Evolutionary conservation across 2,329 filamentous ascomycete species (phyloP).

Genomic region (Epichloe gansuensis): DNA sequence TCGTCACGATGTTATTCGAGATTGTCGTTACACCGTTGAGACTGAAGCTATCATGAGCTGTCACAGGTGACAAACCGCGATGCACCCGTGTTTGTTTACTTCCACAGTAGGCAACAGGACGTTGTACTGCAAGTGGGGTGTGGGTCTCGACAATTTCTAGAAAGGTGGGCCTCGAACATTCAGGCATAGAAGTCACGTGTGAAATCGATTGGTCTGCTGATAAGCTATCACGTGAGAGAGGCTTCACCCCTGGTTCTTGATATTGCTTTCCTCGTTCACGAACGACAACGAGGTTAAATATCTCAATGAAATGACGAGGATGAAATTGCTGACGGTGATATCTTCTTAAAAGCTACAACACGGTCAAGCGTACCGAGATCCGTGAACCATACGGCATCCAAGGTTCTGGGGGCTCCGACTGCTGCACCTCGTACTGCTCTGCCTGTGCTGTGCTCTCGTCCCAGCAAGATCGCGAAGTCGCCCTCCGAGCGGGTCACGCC

Average conservation of each 20-base stretch:
- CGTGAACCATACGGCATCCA: constrained; percentile 40
- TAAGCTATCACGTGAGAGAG: neutral
- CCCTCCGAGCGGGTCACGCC: constrained; percentile 13
- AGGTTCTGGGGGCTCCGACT: constrained; percentile 35
- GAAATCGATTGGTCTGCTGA: neutral
- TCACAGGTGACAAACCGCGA: constrained; percentile 12
- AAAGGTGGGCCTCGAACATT: neutral
- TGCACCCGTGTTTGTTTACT: constrained; percentile 27
- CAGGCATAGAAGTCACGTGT: neutral
- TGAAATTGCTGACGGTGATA: too few species aligned
- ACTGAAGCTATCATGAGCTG: constrained; percentile 2
- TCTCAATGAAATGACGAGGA: too few species aligned
- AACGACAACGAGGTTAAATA: too few species aligned
- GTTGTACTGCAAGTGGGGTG: constrained; percentile 4
- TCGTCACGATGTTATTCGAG: constrained; percentile 12
- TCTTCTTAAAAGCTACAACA: constrained; percentile 24
- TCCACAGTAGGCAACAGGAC: constrained; percentile 10
- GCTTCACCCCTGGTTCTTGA: neutral
- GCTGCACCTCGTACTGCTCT: constrained; percentile 38
- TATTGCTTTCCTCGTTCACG: neutral
- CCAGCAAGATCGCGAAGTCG: constrained; percentile 45
- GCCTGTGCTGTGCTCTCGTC: constrained; percentile 42
- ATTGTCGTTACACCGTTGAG: constrained; percentile 10
- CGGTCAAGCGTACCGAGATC: constrained; percentile 41
- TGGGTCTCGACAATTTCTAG: neutral